phyloP scores from a whole-genome alignment of 208 protist genomes.

The Leishmania gerbilli region DNA sequence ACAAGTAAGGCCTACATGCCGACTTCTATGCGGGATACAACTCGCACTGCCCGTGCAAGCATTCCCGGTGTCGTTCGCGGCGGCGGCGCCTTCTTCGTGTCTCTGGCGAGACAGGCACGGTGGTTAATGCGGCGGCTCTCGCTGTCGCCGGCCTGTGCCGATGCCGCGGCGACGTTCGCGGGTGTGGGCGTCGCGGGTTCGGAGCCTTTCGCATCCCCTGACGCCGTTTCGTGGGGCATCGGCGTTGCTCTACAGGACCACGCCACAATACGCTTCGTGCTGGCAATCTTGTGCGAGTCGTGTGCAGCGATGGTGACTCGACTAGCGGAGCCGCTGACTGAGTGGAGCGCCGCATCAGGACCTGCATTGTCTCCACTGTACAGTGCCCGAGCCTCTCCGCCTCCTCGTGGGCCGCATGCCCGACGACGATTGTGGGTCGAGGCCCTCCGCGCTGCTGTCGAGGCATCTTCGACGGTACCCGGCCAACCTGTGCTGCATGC shows the following conservation, averaged over 20 bases:
- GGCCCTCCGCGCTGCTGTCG: constrained; percentile 27
- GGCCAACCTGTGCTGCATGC: constrained; percentile 32
- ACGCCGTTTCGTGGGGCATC: background rate
- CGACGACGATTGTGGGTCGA: constrained; percentile 40
- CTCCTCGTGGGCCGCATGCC: constrained; percentile 22
- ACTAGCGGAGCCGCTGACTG: constrained; percentile 30
- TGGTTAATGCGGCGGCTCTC: constrained; percentile 8
- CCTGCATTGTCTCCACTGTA: background rate
- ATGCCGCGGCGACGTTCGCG: background rate
- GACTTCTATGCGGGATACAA: background rate
- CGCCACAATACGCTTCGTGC: constrained; percentile 27
- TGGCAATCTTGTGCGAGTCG: constrained; percentile 38
- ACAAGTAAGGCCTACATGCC: too few relatives aligned
- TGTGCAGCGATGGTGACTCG: constrained; percentile 36
- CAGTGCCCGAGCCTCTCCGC: background rate
- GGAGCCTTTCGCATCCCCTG: background rate
- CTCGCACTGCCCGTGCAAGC: background rate
- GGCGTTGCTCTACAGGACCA: constrained; percentile 3
- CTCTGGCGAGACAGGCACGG: constrained; percentile 28
- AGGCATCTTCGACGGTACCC: background rate
- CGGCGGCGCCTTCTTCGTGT: constrained; percentile 50
- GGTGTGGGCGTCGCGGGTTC: background rate
- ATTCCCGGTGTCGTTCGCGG: constrained; percentile 36
- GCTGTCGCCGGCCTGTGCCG: background rate
- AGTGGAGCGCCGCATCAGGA: background rate